These are phyloP conservation scores for Penicillium chermesinum DNA, from an alignment of 495 filamentous ascomycete genomes.

Conservation along the genomic window DNA sequence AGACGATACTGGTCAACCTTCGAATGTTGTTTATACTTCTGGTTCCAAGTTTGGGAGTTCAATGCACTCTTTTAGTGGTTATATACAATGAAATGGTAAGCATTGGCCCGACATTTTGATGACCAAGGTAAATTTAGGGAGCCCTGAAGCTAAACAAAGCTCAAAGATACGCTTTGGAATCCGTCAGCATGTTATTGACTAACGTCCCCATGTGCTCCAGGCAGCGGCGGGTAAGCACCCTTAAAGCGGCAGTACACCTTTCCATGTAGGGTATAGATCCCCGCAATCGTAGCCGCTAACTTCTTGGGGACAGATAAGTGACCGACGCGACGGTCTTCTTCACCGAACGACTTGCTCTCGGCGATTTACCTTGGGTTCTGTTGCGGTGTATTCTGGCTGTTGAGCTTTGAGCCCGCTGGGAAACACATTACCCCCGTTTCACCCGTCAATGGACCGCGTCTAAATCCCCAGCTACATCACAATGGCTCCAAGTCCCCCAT, in stretches of 20 bases:
- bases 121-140: too few relatives aligned
- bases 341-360: background rate
- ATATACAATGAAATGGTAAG: too few relatives aligned
- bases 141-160: too few relatives aligned
- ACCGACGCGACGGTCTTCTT: background rate
- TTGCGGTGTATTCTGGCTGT: background rate
- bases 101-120: too few relatives aligned
- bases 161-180: too few relatives aligned
- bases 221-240: background rate
- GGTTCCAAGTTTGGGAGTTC: too few relatives aligned
- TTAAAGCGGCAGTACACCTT: background rate
- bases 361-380: background rate
- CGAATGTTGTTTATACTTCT: too few relatives aligned
- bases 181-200: too few relatives aligned
- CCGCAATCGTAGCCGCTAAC: background rate
- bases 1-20: too few relatives aligned
- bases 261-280: background rate
- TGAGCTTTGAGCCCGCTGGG: background rate
- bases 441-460: conserved; percentile 25
- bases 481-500: conserved; percentile 35
- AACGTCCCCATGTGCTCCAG: too few relatives aligned
- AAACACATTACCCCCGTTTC: background rate
- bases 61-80: too few relatives aligned
- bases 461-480: conserved; percentile 9
- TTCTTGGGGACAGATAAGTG: background rate